Conservation (phyloP, 805 yeast genomes). For the Candida lessepsii region DNA sequence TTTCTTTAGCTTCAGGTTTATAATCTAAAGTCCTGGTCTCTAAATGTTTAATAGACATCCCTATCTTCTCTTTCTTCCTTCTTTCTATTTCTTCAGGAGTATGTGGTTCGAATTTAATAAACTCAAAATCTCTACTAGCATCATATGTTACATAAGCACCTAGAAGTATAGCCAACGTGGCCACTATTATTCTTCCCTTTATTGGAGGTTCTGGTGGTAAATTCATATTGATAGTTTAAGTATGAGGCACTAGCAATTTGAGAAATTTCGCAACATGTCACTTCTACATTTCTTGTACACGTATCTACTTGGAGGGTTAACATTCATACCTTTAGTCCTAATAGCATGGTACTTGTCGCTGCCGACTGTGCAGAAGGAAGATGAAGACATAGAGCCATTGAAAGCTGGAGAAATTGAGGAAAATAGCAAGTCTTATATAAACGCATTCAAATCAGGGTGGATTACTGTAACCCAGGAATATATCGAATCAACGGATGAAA, state of each 20-base stretch:
- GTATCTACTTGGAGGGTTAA: conserved; percentile 77
- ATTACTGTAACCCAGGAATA: conserved; percentile 79
- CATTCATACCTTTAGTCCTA: conserved; percentile 65
- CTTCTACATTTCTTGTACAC: conserved; percentile 34
- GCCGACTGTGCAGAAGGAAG: conserved; percentile 11
- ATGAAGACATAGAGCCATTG: conserved; percentile 15
- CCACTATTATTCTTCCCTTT: conserved; percentile 32
- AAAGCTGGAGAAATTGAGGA: conserved; percentile 70
- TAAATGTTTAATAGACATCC: conserved; percentile 27
- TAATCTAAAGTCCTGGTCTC: conserved; percentile 40
- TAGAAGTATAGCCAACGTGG: conserved; percentile 32
- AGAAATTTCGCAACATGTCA: conserved; percentile 10
- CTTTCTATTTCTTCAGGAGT: conserved; percentile 38
- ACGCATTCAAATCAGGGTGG: conserved; percentile 72
- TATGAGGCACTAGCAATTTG: neutral
- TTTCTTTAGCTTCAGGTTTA: conserved; percentile 42
- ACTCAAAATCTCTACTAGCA: conserved; percentile 40
- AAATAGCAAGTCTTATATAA: conserved; percentile 55
- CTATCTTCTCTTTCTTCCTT: conserved; percentile 32
- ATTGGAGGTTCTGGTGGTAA: conserved; percentile 31
- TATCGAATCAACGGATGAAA: conserved; percentile 44
- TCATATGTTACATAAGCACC: conserved; percentile 34
- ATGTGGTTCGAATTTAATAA: conserved; percentile 38
- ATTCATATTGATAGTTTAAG: neutral
- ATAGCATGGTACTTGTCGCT: conserved; percentile 38